These are phyloP conservation scores for Aurantiochytrium sp. DNA, from an alignment of 108 stramenopile species.

Conservation along the genomic window DNA sequence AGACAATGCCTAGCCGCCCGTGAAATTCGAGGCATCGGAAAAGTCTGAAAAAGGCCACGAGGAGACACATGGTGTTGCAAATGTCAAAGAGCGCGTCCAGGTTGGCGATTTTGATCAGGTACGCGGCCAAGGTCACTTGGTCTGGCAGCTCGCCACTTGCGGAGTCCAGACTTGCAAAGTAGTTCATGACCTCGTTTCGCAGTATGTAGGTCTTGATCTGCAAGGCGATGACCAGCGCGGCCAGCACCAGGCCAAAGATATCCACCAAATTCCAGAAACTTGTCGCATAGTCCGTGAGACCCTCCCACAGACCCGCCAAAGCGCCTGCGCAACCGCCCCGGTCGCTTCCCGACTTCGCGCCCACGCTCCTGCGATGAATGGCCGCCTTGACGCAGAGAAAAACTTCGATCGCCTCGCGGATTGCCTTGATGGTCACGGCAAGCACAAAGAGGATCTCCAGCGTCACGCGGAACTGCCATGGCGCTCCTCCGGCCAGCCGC, in stretches of 20 bases:
- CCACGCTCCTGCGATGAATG: neutral
- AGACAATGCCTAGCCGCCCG: neutral
- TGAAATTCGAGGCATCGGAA: neutral
- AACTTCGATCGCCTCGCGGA: neutral
- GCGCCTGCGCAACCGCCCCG: too few species aligned
- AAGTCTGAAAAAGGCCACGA: neutral
- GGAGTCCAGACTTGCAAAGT: neutral
- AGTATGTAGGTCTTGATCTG: neutral
- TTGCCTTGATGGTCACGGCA: neutral
- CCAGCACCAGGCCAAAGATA: neutral
- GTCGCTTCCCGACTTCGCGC: neutral
- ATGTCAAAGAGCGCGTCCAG: neutral
- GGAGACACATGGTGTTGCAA: neutral
- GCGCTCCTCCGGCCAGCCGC: neutral
- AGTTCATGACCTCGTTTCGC: neutral
- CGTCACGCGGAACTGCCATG: neutral
- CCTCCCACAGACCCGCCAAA: neutral
- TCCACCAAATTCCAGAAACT: conserved; percentile 9
- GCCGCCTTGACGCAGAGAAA: neutral
- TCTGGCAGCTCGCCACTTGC: neutral
- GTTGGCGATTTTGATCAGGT: neutral
- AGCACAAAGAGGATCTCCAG: neutral
- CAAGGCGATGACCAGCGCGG: neutral
- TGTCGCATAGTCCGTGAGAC: neutral
- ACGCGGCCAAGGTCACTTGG: neutral